phyloP scores from a whole-genome alignment of 768 basidiomycete genomes.

The Fomitopsis pulvina region DNA sequence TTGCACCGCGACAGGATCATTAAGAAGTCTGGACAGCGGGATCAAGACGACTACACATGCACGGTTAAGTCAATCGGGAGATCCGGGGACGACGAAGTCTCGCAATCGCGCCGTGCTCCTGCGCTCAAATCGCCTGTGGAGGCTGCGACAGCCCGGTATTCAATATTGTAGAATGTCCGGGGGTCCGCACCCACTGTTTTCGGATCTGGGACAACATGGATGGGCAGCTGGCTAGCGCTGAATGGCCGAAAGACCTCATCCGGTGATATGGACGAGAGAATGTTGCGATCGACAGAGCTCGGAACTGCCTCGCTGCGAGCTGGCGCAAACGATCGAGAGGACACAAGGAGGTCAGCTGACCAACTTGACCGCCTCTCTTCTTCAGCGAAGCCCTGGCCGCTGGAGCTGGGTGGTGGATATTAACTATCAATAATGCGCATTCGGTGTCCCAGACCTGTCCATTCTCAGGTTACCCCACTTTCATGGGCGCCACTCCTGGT shows the following conservation, averaged over 20 bases:
- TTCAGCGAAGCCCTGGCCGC: background rate
- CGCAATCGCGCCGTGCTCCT: background rate
- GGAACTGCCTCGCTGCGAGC: background rate
- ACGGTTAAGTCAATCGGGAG: background rate
- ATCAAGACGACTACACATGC: no score
- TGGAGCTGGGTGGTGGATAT: background rate
- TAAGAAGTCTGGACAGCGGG: no score
- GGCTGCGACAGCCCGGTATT: background rate
- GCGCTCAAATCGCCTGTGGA: background rate
- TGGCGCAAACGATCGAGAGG: background rate
- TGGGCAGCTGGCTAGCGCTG: background rate
- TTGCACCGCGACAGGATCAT: no score
- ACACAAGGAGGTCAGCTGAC: background rate
- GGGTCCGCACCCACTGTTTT: no score
- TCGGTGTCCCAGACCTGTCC: no score
- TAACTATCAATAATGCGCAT: no score
- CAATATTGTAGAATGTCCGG: background rate
- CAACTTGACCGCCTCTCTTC: background rate
- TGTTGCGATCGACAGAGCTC: background rate
- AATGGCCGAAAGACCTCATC: background rate
- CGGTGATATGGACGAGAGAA: background rate
- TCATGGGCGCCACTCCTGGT: no score
- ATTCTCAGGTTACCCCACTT: no score
- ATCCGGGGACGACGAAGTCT: background rate
- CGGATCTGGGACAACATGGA: background rate